Conservation (phyloP, 352 stramenopile genomes). For the Phytophthora rubi region DNA sequence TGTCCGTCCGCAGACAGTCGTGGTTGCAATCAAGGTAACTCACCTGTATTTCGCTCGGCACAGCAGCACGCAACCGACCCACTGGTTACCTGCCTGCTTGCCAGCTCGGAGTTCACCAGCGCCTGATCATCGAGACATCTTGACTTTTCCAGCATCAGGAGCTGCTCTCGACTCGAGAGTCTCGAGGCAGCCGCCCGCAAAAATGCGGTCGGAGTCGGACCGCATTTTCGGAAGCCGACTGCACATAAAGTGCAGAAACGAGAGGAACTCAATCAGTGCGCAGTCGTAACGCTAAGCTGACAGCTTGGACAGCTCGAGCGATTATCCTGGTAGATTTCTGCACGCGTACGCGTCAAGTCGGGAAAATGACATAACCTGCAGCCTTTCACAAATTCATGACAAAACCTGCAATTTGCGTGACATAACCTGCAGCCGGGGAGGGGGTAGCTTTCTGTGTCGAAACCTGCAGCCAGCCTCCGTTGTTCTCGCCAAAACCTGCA, state of each 20-base stretch:
- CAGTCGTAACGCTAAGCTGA: not conserved
- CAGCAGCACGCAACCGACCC: no score
- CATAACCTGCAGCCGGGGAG: no score
- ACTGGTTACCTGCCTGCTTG: no score
- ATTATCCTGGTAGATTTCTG: constrained; percentile 2
- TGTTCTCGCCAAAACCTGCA: no score
- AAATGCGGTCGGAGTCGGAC: not conserved
- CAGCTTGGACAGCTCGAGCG: not conserved
- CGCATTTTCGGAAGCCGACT: not conserved
- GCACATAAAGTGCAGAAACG: not conserved
- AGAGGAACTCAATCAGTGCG: not conserved
- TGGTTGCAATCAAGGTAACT: not conserved
- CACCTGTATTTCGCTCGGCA: not conserved
- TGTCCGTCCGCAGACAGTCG: not conserved
- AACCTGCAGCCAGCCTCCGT: no score
- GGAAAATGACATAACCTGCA: no score
- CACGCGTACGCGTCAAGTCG: no score
- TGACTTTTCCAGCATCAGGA: not conserved
- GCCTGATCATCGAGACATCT: not conserved
- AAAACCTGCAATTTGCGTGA: no score
- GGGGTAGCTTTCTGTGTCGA: no score
- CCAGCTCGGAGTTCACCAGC: not conserved
- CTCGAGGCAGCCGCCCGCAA: not conserved
- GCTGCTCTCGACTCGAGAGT: not conserved
- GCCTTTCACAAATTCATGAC: no score